Conservation (phyloP, 495 filamentous ascomycete species). For the Thermothielavioides terrestris region DNA sequence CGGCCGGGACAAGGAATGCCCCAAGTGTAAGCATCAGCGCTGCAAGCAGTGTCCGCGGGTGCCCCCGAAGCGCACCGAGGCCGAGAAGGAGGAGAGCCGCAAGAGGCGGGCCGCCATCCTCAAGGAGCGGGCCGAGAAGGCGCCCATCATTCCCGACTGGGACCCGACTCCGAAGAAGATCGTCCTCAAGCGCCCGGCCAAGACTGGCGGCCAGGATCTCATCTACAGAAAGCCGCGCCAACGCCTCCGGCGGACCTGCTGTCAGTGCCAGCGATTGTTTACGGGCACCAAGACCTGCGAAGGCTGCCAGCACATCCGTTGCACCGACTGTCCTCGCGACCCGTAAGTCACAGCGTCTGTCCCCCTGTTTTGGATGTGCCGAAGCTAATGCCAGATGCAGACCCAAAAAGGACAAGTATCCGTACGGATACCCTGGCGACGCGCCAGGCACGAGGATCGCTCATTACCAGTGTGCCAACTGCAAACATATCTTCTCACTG, state of each 20-base stretch:
- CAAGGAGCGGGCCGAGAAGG: slow-evolving; percentile 42
- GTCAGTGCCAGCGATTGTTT: slow-evolving; percentile 63
- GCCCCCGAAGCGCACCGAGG: slow-evolving; percentile 47
- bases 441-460: slow-evolving; percentile 37
- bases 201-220: slow-evolving; percentile 59
- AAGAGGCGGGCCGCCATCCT: slow-evolving; percentile 35
- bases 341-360: slow-evolving; percentile 50
- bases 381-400: slow-evolving; percentile 35
- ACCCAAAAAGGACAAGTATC: slow-evolving; percentile 62
- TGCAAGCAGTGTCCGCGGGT: slow-evolving; percentile 75
- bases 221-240: slow-evolving; percentile 58
- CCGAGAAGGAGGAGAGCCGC: slow-evolving; percentile 41
- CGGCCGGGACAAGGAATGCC: slow-evolving; percentile 52
- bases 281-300: slow-evolving; percentile 44
- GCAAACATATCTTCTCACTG: slow-evolving; percentile 46
- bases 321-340: slow-evolving; percentile 72
- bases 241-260: slow-evolving; percentile 66
- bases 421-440: slow-evolving; percentile 72
- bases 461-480: slow-evolving; percentile 57
- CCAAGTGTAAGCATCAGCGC: slow-evolving; percentile 61
- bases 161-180: slow-evolving; percentile 34
- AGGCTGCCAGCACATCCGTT: slow-evolving; percentile 65
- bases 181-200: slow-evolving; percentile 53
- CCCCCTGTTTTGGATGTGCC: neutral
- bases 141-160: slow-evolving; percentile 41